Base-by-base conservation (phyloP, 2,329 filamentous ascomycete genomes). In the Penicillium italicum region DNA sequence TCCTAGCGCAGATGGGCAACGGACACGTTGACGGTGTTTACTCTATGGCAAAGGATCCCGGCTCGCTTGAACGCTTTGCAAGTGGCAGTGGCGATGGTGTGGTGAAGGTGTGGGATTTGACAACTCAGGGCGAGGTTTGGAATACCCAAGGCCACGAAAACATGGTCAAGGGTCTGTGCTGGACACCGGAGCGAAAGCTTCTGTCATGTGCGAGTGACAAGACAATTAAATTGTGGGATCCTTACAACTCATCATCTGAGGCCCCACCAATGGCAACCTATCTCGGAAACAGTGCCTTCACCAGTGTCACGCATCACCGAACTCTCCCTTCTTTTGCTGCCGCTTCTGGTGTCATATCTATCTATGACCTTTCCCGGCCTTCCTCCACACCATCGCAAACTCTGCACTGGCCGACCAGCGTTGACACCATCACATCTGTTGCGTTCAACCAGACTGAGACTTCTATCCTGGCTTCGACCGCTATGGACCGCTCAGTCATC, bases 381-480 rank as follows among this genome's bases (percentile, higher is more conserved):
- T 90, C 88, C 28, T 81, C 82, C 1, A 86, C 89, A 0, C 89
- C 91, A 0, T 87, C 89, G 6, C 90, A 96, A 73, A 87, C 89
- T 24, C 81, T 97, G 14, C 82, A 85, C 59, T 97, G 92, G 91
- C 93, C 93, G 5, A 94, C 89, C 5, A 85, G 87, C 10, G 87
- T 90, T 56, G 94, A 96, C 73, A 97, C 94, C 4, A 94, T 97
- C 74, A 96, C 85, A 41, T 83, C 88, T 12, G 83, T 97, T 55
- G 83, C 89, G 40, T 96, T 97, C 79, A 99, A 97, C 76, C 88
- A 95, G 70, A 89, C 90, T 36, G 94, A 99, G 77, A 96, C 93
- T 0, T 95, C 90, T 0, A 85, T 99, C 41, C 79, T 99, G 30
- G 94, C 87, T 8, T 94, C 91, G 0, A 88, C 88, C 58, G 91